These are phyloP conservation scores for Sphagnurus paluster DNA, from an alignment of 1,284 basidiomycete genomes.

Conservation along the genomic window DNA sequence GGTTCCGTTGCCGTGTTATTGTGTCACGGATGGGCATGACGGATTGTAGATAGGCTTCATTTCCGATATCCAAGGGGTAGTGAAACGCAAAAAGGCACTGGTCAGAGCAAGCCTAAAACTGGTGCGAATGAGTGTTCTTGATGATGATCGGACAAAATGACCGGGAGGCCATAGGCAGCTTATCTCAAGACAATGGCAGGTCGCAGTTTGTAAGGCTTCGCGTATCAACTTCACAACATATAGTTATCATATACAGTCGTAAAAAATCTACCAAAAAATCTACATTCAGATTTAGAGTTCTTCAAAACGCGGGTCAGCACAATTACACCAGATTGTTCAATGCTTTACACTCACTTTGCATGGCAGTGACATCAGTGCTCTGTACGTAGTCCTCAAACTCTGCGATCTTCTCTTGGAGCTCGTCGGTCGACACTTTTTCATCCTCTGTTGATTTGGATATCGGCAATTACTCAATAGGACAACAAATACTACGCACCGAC, in stretches of 20 bases:
- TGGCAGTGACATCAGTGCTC: conserved; percentile 88
- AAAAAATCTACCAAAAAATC: conserved; percentile 1
- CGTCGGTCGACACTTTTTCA: conserved; percentile 92
- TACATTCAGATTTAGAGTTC: conserved; percentile 36
- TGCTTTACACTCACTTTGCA: conserved; percentile 69
- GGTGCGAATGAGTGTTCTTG: too few relatives aligned
- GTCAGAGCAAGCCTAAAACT: neutral
- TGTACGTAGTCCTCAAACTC: conserved; percentile 96
- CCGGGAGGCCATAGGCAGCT: neutral
- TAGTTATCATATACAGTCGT: neutral
- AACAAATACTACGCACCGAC: conserved; percentile 66
- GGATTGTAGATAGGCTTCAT: conserved; percentile 14
- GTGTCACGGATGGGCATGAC: neutral
- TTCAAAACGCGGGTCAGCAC: conserved; percentile 19
- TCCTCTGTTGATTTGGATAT: conserved; percentile 64
- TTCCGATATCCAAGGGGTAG: conserved; percentile 17
- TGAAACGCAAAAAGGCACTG: conserved; percentile 4
- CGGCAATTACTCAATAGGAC: neutral
- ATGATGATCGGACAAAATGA: too few relatives aligned
- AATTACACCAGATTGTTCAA: neutral
- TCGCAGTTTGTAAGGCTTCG: conserved; percentile 1
- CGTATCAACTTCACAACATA: conserved; percentile 10
- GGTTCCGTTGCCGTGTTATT: conserved; percentile 4
- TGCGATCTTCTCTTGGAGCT: conserved; percentile 87
- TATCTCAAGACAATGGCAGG: neutral